These are phyloP conservation scores for Populus trichocarpa DNA, from an alignment of 441 rosid species.

Conservation along the genomic window DNA sequence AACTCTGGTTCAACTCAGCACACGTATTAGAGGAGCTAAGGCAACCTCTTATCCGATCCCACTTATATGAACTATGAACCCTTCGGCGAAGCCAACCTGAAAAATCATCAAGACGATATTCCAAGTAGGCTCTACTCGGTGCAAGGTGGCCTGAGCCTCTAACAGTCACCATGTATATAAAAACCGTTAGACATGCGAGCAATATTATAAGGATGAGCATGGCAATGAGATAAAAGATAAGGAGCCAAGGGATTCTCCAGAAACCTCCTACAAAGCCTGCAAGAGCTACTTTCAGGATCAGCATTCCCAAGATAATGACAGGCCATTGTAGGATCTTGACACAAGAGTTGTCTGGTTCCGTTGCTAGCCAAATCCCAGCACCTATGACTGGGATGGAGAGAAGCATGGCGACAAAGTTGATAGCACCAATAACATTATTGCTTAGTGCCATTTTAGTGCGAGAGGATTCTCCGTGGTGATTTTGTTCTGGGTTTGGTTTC, in stretches of 20 bases:
- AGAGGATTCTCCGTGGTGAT: background rate
- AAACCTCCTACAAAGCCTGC: slow-evolving; percentile 83
- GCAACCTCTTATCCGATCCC: slow-evolving; percentile 72
- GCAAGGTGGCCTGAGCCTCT: slow-evolving; percentile 68
- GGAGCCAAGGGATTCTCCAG: slow-evolving; percentile 79
- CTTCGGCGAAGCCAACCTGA: slow-evolving; percentile 68
- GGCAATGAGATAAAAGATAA: slow-evolving; percentile 55
- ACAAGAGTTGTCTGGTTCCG: slow-evolving; percentile 67
- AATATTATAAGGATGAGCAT: slow-evolving; percentile 69
- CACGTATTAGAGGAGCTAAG: slow-evolving; percentile 60
- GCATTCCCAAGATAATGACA: slow-evolving; percentile 65
- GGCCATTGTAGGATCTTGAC: slow-evolving; percentile 88
- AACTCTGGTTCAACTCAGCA: slow-evolving; percentile 66
- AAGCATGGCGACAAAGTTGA: slow-evolving; percentile 75
- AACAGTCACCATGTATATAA: slow-evolving; percentile 65
- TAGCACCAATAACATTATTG: slow-evolving; percentile 80
- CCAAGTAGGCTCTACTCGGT: slow-evolving; percentile 74
- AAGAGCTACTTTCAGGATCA: slow-evolving; percentile 56
- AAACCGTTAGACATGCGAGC: slow-evolving; percentile 58
- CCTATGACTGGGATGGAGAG: slow-evolving; percentile 84
- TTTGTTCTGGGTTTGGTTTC: background rate
- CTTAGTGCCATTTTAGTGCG: slow-evolving; percentile 60
- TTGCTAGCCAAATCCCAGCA: slow-evolving; percentile 79
- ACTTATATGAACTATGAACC: slow-evolving; percentile 68
- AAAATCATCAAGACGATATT: slow-evolving; percentile 66